Conservation (phyloP, 768 basidiomycete genomes). For the Exsudoporus frostii region DNA sequence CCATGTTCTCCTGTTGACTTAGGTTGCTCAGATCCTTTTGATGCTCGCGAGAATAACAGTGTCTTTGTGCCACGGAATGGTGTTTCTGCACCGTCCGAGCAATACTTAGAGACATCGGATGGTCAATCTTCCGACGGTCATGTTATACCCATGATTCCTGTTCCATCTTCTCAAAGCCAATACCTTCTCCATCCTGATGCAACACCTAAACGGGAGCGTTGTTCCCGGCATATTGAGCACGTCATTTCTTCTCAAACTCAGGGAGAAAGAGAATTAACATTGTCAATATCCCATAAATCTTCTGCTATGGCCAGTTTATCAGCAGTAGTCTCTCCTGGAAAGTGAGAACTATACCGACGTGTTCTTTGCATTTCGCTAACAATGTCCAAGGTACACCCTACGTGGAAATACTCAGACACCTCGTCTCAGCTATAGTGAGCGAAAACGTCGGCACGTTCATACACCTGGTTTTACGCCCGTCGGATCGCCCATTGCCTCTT, state of each 20-base stretch:
- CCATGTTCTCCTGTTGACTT: not conserved
- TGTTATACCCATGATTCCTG: constrained; percentile 9
- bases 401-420: not conserved
- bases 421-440: not conserved
- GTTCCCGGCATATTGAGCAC: constrained; percentile 17
- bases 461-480: constrained; percentile 2
- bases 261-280: constrained; percentile 28
- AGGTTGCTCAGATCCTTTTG: constrained; percentile 1
- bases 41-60: not conserved
- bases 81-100: not conserved
- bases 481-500: constrained; percentile 1
- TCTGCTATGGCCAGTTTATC: not conserved
- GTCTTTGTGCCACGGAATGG: not conserved
- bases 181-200: constrained; percentile 31
- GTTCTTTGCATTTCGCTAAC: constrained; percentile 7
- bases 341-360: constrained; percentile 12
- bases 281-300: constrained; percentile 5
- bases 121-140: not conserved
- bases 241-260: constrained; percentile 34
- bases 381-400: not conserved
- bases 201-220: constrained; percentile 36
- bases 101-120: not conserved
- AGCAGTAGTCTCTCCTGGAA: not conserved
- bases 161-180: constrained; percentile 33
- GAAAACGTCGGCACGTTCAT: not conserved